Evolutionary conservation across 2,329 filamentous ascomycete species (phyloP).

Genomic region (Ampelomyces quisqualis): DNA sequence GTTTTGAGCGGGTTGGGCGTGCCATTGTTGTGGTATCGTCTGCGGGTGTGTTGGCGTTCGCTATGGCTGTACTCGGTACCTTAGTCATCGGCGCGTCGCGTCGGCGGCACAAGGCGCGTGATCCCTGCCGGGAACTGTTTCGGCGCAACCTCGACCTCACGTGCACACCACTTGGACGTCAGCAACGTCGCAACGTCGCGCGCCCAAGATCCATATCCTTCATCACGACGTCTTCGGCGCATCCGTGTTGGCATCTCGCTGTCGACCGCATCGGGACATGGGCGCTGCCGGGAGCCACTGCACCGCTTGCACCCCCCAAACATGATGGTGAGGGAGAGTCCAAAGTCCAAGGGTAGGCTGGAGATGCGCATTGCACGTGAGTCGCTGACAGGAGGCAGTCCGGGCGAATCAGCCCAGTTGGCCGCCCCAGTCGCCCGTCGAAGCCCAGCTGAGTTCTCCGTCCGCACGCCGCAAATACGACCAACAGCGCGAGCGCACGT

Average conservation of each 20-base stretch:
- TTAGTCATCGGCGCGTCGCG: neutral
- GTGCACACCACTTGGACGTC: constrained; percentile 20
- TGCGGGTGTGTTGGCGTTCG: too few relatives aligned
- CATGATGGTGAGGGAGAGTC: constrained; percentile 53
- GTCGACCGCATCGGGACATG: constrained; percentile 25
- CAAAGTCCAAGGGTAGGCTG: constrained; percentile 45
- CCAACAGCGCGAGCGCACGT: constrained; percentile 61
- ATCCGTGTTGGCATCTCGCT: neutral
- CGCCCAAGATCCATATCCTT: neutral
- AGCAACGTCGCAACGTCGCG: constrained; percentile 11
- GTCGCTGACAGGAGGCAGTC: constrained; percentile 29
- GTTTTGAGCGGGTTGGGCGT: constrained; percentile 41
- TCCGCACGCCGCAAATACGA: constrained; percentile 75
- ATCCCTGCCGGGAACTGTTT: neutral
- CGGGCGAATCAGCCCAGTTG: constrained; percentile 51
- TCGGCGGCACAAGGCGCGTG: neutral
- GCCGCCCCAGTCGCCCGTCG: constrained; percentile 64
- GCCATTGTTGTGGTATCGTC: too few relatives aligned
- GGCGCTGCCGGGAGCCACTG: constrained; percentile 19
- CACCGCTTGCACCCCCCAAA: constrained; percentile 23
- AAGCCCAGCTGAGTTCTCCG: constrained; percentile 68
- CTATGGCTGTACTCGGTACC: too few relatives aligned
- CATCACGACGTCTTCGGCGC: neutral
- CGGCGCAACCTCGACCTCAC: constrained; percentile 26
- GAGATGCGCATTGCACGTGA: neutral